Evolutionary conservation across 2,329 filamentous ascomycete species (phyloP).

Genomic region (Claviceps africana): DNA sequence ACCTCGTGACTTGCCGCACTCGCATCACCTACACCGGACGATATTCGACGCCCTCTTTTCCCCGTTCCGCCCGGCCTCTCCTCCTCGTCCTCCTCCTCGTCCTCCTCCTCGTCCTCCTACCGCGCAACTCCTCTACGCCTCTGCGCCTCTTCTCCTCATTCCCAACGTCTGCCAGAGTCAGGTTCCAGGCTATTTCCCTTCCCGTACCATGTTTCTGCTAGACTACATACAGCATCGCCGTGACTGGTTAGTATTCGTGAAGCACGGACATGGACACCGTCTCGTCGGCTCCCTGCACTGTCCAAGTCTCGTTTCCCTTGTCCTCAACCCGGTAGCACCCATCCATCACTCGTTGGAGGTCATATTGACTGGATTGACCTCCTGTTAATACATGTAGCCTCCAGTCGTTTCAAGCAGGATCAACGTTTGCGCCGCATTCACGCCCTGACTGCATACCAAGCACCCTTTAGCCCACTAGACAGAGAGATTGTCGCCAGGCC

Average conservation of each 20-base stretch:
- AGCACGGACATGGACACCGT: slow-evolving; percentile 2
- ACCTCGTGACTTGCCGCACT: slow-evolving; percentile 7
- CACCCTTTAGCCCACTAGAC: slow-evolving; percentile 50
- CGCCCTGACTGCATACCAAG: slow-evolving; percentile 51
- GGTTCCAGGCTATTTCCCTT: background rate
- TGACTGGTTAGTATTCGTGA: slow-evolving; percentile 41
- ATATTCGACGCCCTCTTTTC: background rate
- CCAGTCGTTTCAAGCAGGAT: slow-evolving; percentile 63
- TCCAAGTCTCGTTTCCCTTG: background rate
- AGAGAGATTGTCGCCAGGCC: slow-evolving; percentile 54
- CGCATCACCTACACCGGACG: background rate
- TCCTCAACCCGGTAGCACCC: background rate
- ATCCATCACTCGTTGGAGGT: background rate
- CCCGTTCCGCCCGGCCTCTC: background rate
- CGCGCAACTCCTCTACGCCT: background rate
- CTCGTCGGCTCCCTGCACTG: background rate
- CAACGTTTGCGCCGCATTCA: slow-evolving; percentile 59
- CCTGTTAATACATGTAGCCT: slow-evolving; percentile 14
- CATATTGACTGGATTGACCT: background rate
- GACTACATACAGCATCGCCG: slow-evolving; percentile 56
- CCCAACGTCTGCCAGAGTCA: background rate
- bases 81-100: background rate
- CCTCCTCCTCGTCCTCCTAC: background rate
- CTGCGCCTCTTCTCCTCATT: background rate
- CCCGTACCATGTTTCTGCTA: slow-evolving; percentile 25